Evolutionary conservation across 2,329 filamentous ascomycete species (phyloP), one percentile per base, ranked within the genome.

Genomic region (Claviceps paspali): DNA sequence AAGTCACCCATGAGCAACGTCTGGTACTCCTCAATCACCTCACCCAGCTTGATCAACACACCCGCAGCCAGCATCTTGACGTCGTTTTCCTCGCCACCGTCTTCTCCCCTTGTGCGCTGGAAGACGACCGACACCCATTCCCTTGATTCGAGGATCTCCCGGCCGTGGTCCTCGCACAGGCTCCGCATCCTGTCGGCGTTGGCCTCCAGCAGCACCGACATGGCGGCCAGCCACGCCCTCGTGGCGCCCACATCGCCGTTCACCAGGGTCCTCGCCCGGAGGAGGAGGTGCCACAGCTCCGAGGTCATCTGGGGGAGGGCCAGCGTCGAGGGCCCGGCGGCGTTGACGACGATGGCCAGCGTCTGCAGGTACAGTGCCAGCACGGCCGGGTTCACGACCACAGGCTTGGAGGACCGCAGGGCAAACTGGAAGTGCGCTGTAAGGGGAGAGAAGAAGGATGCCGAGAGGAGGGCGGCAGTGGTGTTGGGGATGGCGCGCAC

Each of bases 71-170:
- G 52, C 62, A 77, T 82, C 62, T 85, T 80, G 23, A 88, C 74
- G 43, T 80, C 76, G 41, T 82, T 82, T 53, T 91, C 84, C 52
- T 94, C 80, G 27, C 64, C 60, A 15, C 65, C 62, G 35, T 65
- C 65, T 0, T 63, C 63, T 0, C 68, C 68, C 22, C 64, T 60
- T 6, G 61, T 63, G 24, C 64, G 64, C 41, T 80, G 73, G 56
- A 95, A 92, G 2, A 95, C 70, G 38, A 67, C 66, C 30, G 76
- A 70, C 2, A 83, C 81, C 91, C 91, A 98, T 50, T 85, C 82
- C 49, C 83, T 74, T 41, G 84, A 82, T 66, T 96, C 88, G 36
- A 93, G 68, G 17, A 96, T 62, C 54, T 88, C 77, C 39, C 76
- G 73, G 1, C 82, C 78, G 48, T 85, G 74, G 40, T 79, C 73